Evolutionary conservation across 257 asterid genomes (phyloP).

Genomic region (Gentiana straminea): DNA sequence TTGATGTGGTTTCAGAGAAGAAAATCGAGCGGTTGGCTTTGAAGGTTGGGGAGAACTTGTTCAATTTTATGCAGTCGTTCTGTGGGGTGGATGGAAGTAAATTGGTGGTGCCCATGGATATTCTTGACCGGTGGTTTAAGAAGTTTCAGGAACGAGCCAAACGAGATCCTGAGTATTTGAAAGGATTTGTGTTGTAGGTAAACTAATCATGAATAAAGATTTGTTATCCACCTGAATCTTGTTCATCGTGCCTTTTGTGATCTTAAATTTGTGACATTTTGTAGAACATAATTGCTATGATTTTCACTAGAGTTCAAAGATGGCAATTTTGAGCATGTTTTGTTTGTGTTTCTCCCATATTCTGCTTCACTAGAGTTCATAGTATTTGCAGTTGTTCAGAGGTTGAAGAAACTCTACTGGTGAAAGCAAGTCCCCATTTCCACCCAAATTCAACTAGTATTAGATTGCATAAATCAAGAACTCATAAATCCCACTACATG

Average conservation of each 20-base stretch:
- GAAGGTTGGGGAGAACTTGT: slow-evolving; percentile 91
- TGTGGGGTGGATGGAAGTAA: slow-evolving; percentile 89
- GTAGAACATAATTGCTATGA: no score
- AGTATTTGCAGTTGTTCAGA: neutral
- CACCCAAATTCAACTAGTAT: neutral
- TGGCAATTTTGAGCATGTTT: no score
- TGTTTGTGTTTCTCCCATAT: neutral
- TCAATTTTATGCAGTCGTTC: slow-evolving; percentile 93
- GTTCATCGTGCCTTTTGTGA: neutral
- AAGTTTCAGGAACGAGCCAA: slow-evolving; percentile 89
- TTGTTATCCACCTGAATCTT: neutral
- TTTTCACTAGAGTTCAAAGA: no score
- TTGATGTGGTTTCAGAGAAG: slow-evolving; percentile 80
- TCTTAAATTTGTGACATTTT: neutral
- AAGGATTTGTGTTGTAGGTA: slow-evolving; percentile 62
- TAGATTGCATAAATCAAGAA: no score
- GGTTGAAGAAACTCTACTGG: neutral
- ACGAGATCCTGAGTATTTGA: slow-evolving; percentile 83
- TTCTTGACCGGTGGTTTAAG: slow-evolving; percentile 93
- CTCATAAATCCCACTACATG: no score
- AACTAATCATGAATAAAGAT: neutral
- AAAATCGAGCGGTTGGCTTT: slow-evolving; percentile 80
- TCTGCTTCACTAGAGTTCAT: neutral
- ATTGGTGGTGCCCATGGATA: slow-evolving; percentile 92
- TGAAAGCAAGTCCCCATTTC: neutral